These are phyloP conservation scores for Penicillium tannophilum DNA, from an alignment of 495 filamentous ascomycete species.

Conservation along the genomic window DNA sequence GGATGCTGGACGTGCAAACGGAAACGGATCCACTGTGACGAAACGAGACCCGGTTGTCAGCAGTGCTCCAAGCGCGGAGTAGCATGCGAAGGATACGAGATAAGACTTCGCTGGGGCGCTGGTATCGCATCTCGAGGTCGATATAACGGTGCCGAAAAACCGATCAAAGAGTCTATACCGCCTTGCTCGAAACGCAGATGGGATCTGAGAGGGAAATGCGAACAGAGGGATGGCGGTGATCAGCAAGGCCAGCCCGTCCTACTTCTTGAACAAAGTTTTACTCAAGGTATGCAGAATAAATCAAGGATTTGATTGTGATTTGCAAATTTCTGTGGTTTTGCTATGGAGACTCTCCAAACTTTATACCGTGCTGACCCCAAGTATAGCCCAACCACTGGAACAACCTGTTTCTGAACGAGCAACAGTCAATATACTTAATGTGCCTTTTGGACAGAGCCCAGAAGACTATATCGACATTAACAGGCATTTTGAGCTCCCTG, in stretches of 20 bases:
- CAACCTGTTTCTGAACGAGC: constrained; percentile 14
- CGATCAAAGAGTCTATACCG: constrained; percentile 28
- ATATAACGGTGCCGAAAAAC: constrained; percentile 32
- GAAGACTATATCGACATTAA: constrained; percentile 15
- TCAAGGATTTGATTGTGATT: not conserved
- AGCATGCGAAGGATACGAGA: constrained; percentile 32
- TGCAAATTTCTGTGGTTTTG: too few relatives aligned
- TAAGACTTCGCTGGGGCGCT: constrained; percentile 34
- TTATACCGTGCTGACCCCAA: not conserved
- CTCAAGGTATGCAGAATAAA: constrained; percentile 15
- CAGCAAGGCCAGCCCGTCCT: constrained; percentile 21
- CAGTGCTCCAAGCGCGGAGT: constrained; percentile 25
- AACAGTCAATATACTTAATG: constrained; percentile 31
- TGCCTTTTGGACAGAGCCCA: constrained; percentile 12
- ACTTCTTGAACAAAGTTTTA: constrained; percentile 8
- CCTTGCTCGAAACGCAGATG: constrained; percentile 29
- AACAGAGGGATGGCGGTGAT: constrained; percentile 9
- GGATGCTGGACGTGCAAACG: constrained; percentile 38
- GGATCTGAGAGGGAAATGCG: constrained; percentile 25
- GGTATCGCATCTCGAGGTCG: constrained; percentile 34
- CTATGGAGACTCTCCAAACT: not conserved
- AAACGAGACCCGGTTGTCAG: constrained; percentile 24
- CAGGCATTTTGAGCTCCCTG: constrained; percentile 30
- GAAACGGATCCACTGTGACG: constrained; percentile 33
- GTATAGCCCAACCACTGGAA: constrained; percentile 1